Base-by-base conservation (phyloP, 768 basidiomycete species). In the Mycena rebaudengoi region DNA sequence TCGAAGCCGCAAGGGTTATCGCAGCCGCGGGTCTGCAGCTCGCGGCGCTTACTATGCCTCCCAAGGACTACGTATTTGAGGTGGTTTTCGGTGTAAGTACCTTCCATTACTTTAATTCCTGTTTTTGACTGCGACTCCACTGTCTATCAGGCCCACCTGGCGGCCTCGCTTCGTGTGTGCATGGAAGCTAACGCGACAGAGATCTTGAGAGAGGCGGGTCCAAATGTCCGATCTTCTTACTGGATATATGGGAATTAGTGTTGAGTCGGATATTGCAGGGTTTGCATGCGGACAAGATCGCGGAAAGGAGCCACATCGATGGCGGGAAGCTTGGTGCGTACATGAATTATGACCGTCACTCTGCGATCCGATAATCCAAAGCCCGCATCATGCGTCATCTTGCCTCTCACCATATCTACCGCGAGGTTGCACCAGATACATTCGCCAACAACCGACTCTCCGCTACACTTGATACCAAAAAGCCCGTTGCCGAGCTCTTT, bases 401-500 rank as follows among this genome's bases (percentile, higher is more conserved):
- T 29, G 75, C 77, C 18, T 72, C 75, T 0, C 69, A 73, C 49
- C 74, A 77, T 49, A 70, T 78, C 54, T 77, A 75, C 66, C 46
- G 40, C 43, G 79, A 81, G 62, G 60, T 75, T 37, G 64, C 20
- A 1, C 76, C 77, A 3, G 63, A 79, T 53, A 72, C 74, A 1
- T 81, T 76, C 57, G 58, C 74, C 5, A 74, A 78, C 54, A 81
- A 77, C 45, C 75, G 77, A 10, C 69, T 74, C 29, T 79, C 79
- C 3, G 68, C 71, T 14, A 28, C 69, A 21, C 59, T 79, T 29
- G 78, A 77, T 59, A 76, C 75, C 11, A 62, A 58, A 16, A 75
- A 69, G 64, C 50, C 64, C 16, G 65, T 59, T 23, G 62, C 56
- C 28, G 73, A 70, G 16, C 55, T 76, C 20, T 57, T 70, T 16